A percentile compares a stretch with the other conserved stretches of the same genome.
Evolutionary conservation across 352 stramenopile genomes (phyloP).

Genomic region (Phytophthora pluvialis): DNA sequence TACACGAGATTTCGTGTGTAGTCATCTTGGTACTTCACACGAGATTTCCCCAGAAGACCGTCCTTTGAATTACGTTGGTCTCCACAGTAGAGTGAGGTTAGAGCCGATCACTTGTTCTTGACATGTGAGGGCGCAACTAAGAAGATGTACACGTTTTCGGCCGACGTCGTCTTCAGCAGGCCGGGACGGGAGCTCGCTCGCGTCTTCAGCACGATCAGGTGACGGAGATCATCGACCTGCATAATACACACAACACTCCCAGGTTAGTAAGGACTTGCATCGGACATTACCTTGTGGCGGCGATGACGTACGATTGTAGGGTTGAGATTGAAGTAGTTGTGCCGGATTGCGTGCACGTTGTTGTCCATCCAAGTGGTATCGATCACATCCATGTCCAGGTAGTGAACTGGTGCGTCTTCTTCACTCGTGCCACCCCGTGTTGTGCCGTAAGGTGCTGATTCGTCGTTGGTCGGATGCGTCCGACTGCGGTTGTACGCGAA

Average conservation of each 20-base stretch:
- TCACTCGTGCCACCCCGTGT: constrained; percentile 19
- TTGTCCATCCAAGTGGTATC: constrained; percentile 90
- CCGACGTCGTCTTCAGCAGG: constrained; percentile 61
- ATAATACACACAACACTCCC: background rate
- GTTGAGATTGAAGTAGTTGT: constrained; percentile 91
- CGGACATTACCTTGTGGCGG: background rate
- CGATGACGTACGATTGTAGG: constrained; percentile 62
- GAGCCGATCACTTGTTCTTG: constrained; percentile 64
- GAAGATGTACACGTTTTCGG: constrained; percentile 81
- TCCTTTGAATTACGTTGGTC: background rate
- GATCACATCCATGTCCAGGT: constrained; percentile 88
- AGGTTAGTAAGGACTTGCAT: constrained; percentile 3
- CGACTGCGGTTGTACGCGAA: constrained; percentile 62
- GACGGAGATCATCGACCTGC: constrained; percentile 63
- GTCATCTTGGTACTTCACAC: too few relatives aligned
- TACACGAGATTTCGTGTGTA: too few relatives aligned
- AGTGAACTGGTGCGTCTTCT: constrained; percentile 39
- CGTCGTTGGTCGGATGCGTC: constrained; percentile 16
- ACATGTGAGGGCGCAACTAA: constrained; percentile 69
- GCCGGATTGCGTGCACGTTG: constrained; percentile 83
- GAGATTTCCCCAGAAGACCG: too few relatives aligned
- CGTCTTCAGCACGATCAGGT: constrained; percentile 66
- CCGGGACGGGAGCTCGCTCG: constrained; percentile 56
- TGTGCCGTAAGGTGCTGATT: constrained; percentile 36
- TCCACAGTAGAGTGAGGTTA: background rate